These are phyloP conservation scores for Eucalyptus marginata DNA, from an alignment of 345 rosid genomes.

Conservation along the genomic window DNA sequence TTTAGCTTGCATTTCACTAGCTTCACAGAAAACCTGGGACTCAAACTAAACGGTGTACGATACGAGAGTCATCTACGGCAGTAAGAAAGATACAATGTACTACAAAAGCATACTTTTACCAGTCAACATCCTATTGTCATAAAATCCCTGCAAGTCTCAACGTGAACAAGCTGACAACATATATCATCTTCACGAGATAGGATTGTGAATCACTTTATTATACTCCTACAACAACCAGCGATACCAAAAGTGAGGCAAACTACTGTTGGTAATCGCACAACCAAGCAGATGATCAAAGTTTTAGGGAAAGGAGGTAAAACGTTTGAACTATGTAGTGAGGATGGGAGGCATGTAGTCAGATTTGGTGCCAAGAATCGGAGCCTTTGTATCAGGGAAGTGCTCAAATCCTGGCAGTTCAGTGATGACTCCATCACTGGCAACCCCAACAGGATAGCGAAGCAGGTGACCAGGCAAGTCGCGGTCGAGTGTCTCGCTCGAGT, in stretches of 20 bases:
- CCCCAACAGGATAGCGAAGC: conserved; percentile 72
- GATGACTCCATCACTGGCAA: conserved; percentile 53
- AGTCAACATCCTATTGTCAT: background rate
- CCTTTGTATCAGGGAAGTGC: conserved; percentile 90
- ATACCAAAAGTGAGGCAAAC: background rate
- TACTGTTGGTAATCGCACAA: background rate
- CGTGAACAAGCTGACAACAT: background rate
- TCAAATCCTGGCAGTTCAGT: conserved; percentile 60
- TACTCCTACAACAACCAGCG: background rate
- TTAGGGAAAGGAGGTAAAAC: background rate
- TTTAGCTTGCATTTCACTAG: background rate
- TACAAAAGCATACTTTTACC: background rate
- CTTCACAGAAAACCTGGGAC: background rate
- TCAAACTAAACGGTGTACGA: background rate
- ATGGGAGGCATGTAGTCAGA: conserved; percentile 95
- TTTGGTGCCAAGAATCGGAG: conserved; percentile 69
- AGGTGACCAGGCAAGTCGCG: conserved; percentile 88
- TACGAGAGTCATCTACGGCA: background rate
- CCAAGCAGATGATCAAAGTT: background rate
- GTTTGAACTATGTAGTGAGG: conserved; percentile 52
- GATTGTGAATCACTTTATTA: background rate
- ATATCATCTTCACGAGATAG: background rate
- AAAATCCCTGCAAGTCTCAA: background rate
- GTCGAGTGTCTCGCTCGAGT: conserved; percentile 61
- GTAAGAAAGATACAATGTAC: background rate